Base-by-base conservation (phyloP, 202 grass and related monocot genomes). In the Brachypodium distachyon region DNA sequence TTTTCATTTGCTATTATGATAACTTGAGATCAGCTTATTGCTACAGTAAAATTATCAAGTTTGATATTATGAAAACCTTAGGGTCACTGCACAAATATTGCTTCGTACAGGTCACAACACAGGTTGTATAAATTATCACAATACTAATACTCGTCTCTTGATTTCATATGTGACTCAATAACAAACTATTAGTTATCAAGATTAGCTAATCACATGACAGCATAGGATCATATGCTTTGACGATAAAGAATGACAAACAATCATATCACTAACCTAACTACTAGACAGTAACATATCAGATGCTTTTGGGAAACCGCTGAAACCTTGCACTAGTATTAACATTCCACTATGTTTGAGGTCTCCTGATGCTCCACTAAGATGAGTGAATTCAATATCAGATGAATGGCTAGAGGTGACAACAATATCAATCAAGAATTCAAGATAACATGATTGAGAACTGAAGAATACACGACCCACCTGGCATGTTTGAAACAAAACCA, bases 401-500 rank as follows among this genome's bases (percentile, higher is more conserved):
- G 9, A 21, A 36, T 49, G 26, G 36, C 12, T 38, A 61, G 48
- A 6, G 18, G 58, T 13, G 25, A 6, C 16, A 4, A 60, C 13
- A 27, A 69, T 68, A 67, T 55, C 65, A 61, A 67, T 78, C 40
- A 79, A 63, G 39, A 82, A 51, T 29, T n/a, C n/a, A 29, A 67
- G 43, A 32, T 62, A 54, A 2, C 2, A 5, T 39, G 25, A 60
- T 38, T 40, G 4, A 32, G 40, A 39, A 66, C 21, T 18, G 1
- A 67, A 40, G 14, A 55, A 44, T 22, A 10, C 10, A n/a, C 22
- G 57, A 42, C 83, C 52, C 62, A 91, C 91, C 91, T 91, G 91
- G 91, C 85, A 94, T 83, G 56, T 94, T 94, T 23, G 88, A 94
- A 82, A 94, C 92, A 82, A 94, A 94, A 29, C 92, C 91, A 51